Conservation (phyloP, 768 basidiomycete species). For the Rhizopogon sp. region DNA sequence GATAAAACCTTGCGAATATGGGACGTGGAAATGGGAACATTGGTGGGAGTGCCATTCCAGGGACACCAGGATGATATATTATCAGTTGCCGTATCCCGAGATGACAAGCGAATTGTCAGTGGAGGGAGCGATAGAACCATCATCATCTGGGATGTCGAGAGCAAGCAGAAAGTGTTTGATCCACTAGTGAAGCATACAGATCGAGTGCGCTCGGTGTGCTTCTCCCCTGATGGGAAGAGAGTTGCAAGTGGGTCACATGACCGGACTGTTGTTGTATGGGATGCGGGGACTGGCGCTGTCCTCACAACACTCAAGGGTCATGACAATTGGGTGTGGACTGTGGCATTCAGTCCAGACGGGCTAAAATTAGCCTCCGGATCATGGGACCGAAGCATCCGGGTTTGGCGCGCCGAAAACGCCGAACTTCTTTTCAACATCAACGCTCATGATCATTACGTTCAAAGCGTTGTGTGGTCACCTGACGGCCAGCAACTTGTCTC, state of each 20-base stretch:
- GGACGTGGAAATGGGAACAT: constrained; percentile 17
- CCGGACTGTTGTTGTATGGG: background rate
- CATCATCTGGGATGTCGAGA: constrained; percentile 20
- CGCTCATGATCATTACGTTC: too few relatives aligned
- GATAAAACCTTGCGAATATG: constrained; percentile 17
- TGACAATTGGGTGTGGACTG: constrained; percentile 13
- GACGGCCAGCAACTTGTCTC: too few relatives aligned
- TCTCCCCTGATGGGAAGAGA: background rate
- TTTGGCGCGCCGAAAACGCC: constrained; percentile 27
- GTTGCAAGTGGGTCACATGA: background rate
- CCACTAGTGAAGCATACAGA: constrained; percentile 22
- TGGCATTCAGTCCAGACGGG: constrained; percentile 72
- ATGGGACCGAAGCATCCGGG: constrained; percentile 89
- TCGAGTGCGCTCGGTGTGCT: constrained; percentile 13
- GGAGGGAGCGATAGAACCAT: constrained; percentile 19
- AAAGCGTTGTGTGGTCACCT: too few relatives aligned
- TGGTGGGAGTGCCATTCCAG: constrained; percentile 8
- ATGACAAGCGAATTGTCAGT: constrained; percentile 20
- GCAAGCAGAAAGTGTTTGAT: constrained; percentile 12
- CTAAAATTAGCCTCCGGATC: constrained; percentile 74
- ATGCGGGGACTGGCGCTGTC: constrained; percentile 4
- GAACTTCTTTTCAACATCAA: too few relatives aligned
- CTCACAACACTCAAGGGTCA: background rate
- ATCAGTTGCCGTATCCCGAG: constrained; percentile 22
- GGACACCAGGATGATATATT: constrained; percentile 21